phyloP scores from a whole-genome alignment of 768 basidiomycete genomes.

The Lactarius indigo region DNA sequence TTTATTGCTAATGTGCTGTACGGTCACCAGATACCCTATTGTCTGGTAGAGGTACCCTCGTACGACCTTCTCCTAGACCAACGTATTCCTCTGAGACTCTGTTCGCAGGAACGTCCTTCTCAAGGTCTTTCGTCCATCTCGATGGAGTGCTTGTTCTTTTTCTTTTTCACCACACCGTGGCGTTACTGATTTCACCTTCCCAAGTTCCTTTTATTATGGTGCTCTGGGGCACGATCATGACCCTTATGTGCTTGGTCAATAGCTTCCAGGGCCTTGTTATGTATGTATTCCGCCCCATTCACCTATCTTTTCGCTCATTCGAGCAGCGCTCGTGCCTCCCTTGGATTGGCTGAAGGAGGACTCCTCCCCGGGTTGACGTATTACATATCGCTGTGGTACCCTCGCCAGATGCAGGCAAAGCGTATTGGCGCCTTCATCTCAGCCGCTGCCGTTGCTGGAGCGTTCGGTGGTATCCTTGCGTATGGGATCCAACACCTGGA shows the following conservation, averaged over 20 bases:
- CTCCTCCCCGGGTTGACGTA: conserved; percentile 39
- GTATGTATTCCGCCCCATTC: conserved; percentile 30
- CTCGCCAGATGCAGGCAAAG: conserved; percentile 51
- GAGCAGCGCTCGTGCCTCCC: conserved; percentile 38
- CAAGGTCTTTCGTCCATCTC: conserved; percentile 36
- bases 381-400: conserved; percentile 57
- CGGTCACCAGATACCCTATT: conserved; percentile 34
- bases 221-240: conserved; percentile 39
- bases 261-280: conserved; percentile 32
- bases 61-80: conserved; percentile 24
- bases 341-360: conserved; percentile 49
- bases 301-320: neutral
- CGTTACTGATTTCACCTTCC: conserved; percentile 14
- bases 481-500: conserved; percentile 46
- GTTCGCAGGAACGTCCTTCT: conserved; percentile 36
- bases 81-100: neutral
- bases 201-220: conserved; percentile 41
- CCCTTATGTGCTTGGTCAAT: conserved; percentile 39
- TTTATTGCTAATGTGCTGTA: neutral
- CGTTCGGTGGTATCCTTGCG: conserved; percentile 48
- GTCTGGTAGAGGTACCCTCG: conserved; percentile 39
- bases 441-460: conserved; percentile 52
- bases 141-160: conserved; percentile 33
- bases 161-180: neutral
- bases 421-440: conserved; percentile 63